These are phyloP conservation scores for Clarkia xantiana DNA, from an alignment of 345 rosid genomes.

Conservation along the genomic window DNA sequence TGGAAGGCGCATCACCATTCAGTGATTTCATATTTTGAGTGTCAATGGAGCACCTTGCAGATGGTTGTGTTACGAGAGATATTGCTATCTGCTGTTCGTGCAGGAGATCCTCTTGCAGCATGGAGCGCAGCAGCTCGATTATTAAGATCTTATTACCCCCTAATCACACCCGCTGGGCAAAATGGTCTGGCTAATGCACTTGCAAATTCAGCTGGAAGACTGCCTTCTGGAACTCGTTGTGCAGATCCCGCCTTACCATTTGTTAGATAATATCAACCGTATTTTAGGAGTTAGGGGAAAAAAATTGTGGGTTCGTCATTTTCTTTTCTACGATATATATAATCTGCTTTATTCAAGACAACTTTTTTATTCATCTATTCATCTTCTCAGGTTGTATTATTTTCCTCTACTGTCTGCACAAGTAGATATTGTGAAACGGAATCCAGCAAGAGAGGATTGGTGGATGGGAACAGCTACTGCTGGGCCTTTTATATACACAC, in stretches of 20 bases:
- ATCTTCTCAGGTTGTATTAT: constrained; percentile 54
- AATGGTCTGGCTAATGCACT: constrained; percentile 94
- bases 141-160: constrained; percentile 84
- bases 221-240: constrained; percentile 92
- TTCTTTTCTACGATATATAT: background rate
- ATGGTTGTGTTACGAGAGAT: constrained; percentile 99
- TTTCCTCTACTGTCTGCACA: constrained; percentile 80
- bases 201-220: constrained; percentile 71
- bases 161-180: constrained; percentile 94
- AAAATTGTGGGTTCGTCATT: background rate
- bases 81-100: constrained; percentile 91
- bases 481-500: constrained; percentile 97
- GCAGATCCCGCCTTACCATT: constrained; percentile 98
- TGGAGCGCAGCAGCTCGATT: constrained; percentile 99
- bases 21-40: constrained; percentile 74
- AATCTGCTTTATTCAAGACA: background rate
- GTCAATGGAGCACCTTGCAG: constrained; percentile 98
- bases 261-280: constrained; percentile 40
- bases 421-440: constrained; percentile 71
- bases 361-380: background rate
- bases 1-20: constrained; percentile 78
- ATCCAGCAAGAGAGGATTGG: constrained; percentile 90
- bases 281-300: no score
- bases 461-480: constrained; percentile 94
- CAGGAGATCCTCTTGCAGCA: constrained; percentile 94